Percentiles rank a stretch among this genome's conserved stretches.
These are phyloP conservation scores for Arthrobotrys entomopaga DNA, from an alignment of 2,329 filamentous ascomycete species.

Conservation along the genomic window DNA sequence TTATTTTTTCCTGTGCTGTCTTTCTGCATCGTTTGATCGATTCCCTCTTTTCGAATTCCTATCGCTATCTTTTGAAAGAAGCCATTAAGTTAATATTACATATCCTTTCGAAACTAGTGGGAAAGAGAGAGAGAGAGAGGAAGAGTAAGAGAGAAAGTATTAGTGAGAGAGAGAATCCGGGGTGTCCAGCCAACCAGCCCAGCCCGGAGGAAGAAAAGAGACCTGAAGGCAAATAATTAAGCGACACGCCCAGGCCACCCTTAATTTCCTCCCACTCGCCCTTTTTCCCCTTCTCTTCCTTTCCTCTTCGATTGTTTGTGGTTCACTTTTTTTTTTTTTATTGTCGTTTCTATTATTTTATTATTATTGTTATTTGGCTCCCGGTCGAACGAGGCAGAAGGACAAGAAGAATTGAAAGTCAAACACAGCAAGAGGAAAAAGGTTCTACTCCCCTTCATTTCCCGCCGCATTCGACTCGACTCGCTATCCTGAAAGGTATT, in stretches of 20 bases:
- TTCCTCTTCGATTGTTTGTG: constrained; percentile 12
- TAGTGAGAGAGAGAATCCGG: constrained; percentile 49
- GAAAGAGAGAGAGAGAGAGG: constrained; percentile 7
- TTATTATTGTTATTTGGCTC: not conserved
- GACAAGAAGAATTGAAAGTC: constrained; percentile 1
- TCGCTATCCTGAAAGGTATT: constrained; percentile 11
- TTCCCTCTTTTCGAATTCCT: constrained; percentile 5
- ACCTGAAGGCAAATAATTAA: constrained; percentile 45
- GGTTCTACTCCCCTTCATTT: constrained; percentile 37
- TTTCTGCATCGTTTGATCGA: constrained; percentile 11
- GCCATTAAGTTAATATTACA: not conserved
- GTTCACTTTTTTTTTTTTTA: not conserved
- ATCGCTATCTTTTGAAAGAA: constrained; percentile 8
- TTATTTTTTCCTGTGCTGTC: not conserved
- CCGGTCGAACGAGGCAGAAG: constrained; percentile 9
- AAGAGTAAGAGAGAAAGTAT: constrained; percentile 22
- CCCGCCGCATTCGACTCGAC: constrained; percentile 16
- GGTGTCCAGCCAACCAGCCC: constrained; percentile 54
- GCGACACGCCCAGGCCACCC: constrained; percentile 55
- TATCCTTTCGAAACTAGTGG: constrained; percentile 1
- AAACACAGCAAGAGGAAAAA: too few relatives aligned
- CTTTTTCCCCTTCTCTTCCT: constrained; percentile 3
- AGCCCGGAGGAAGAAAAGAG: constrained; percentile 35
- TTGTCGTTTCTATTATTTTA: constrained; percentile 5
- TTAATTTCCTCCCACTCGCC: constrained; percentile 51